Evolutionary conservation across 352 stramenopile genomes (phyloP).

Genomic region (Globisporangium nodosum): DNA sequence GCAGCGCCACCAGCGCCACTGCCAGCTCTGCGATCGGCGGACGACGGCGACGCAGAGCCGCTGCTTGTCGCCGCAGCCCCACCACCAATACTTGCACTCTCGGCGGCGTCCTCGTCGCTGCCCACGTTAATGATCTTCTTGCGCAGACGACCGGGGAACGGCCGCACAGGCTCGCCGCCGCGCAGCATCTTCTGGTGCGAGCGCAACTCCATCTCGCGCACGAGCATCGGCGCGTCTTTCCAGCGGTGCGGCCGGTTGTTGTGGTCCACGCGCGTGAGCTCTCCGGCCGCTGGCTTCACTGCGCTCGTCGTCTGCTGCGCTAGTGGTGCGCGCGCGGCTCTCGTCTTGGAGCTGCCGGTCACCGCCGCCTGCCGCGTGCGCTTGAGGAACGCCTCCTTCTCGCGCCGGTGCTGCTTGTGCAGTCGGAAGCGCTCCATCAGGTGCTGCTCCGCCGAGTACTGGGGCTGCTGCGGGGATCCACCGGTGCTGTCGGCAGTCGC

Average conservation of each 20-base stretch:
- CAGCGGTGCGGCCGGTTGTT: slow-evolving; percentile 84
- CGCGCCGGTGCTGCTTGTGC: slow-evolving; percentile 70
- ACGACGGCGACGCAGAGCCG: not conserved
- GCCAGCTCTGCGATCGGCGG: not conserved
- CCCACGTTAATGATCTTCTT: slow-evolving; percentile 34
- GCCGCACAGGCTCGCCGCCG: slow-evolving; percentile 36
- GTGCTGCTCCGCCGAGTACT: slow-evolving; percentile 31
- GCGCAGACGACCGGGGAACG: slow-evolving; percentile 55
- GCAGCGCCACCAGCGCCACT: not conserved
- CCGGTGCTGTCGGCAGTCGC: not conserved
- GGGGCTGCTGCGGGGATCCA: not conserved
- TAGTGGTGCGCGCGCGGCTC: not conserved
- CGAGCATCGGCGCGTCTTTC: slow-evolving; percentile 67
- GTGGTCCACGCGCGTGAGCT: slow-evolving; percentile 72
- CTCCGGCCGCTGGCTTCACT: slow-evolving; percentile 12
- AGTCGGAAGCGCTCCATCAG: slow-evolving; percentile 69
- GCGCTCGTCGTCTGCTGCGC: slow-evolving; percentile 3
- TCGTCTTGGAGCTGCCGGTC: slow-evolving; percentile 17
- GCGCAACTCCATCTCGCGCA: slow-evolving; percentile 58
- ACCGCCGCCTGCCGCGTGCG: slow-evolving; percentile 40
- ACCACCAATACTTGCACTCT: not conserved
- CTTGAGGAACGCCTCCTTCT: slow-evolving; percentile 59
- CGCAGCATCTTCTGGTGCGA: slow-evolving; percentile 52
- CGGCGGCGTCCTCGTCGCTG: not conserved
- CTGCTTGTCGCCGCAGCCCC: not conserved